Conservation (phyloP, 441 rosid species). For the Melastoma candidum region DNA sequence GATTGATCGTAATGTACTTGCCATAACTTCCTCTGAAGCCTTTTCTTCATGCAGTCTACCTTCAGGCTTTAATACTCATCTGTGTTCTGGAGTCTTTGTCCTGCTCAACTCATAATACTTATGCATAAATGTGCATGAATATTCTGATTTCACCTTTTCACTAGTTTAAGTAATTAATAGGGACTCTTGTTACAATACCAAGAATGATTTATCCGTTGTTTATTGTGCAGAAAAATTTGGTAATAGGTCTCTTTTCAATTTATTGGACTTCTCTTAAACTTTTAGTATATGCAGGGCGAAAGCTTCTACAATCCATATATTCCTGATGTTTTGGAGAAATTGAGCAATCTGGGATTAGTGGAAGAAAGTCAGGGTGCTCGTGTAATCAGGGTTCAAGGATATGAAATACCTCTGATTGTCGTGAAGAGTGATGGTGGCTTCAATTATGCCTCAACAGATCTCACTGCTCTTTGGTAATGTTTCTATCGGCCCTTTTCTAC, state of each 20-base stretch:
- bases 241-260: not conserved
- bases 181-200: no score
- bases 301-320: constrained; percentile 87
- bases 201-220: no score
- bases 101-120: no score
- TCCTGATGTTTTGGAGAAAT: constrained; percentile 40
- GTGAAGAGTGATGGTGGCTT: constrained; percentile 94
- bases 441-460: constrained; percentile 90
- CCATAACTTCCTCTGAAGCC: not conserved
- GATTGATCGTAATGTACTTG: not conserved
- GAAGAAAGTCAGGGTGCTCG: constrained; percentile 88
- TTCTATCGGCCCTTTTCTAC: no score
- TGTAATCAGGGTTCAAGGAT: constrained; percentile 66
- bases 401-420: constrained; percentile 74
- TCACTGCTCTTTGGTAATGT: constrained; percentile 75
- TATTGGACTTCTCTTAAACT: not conserved
- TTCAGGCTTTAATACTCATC: no score
- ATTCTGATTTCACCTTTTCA: no score
- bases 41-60: not conserved
- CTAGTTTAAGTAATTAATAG: no score
- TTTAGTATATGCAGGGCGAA: constrained; percentile 64
- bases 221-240: not conserved
- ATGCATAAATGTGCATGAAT: no score
- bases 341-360: constrained; percentile 53
- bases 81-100: not conserved